phyloP scores from a whole-genome alignment of 2,329 filamentous ascomycete species.

The Drechslerella dactyloides region DNA sequence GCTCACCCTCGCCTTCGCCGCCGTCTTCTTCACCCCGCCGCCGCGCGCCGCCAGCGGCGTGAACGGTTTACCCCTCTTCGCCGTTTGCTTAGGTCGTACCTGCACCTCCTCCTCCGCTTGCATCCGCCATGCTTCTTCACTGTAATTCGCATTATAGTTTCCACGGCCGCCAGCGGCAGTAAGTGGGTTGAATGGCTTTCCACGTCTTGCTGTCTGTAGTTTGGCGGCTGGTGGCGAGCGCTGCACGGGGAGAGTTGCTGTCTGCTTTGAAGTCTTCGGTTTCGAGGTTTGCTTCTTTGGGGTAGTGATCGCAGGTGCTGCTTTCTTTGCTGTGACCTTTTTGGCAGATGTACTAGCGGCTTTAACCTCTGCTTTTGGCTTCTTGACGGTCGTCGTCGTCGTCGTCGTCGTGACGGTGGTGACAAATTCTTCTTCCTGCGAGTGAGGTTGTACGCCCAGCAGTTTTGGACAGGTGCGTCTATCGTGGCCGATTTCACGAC shows the following conservation, averaged over 20 bases:
- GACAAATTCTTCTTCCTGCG: slow-evolving; percentile 12
- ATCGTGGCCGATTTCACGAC: slow-evolving; percentile 38
- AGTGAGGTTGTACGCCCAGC: not conserved
- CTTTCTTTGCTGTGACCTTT: not conserved
- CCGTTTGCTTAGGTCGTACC: slow-evolving; percentile 5
- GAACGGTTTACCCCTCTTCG: slow-evolving; percentile 2
- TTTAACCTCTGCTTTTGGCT: slow-evolving; percentile 7
- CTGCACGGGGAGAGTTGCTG: not conserved
- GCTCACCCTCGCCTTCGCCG: slow-evolving; percentile 20
- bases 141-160: not conserved
- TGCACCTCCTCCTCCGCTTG: not conserved
- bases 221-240: too few relatives aligned
- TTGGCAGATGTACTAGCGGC: not conserved
- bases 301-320: not conserved
- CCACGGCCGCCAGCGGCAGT: not conserved
- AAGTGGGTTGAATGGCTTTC: not conserved
- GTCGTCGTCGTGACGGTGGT: slow-evolving; percentile 3
- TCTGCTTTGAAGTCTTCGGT: not conserved
- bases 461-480: slow-evolving; percentile 33
- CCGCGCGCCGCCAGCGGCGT: slow-evolving; percentile 14
- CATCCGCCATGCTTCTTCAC: slow-evolving; percentile 5
- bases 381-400: slow-evolving; percentile 16
- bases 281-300: slow-evolving; percentile 1
- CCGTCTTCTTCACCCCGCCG: slow-evolving; percentile 21
- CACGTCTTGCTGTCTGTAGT: slow-evolving; percentile 12